Evolutionary conservation across 116 monocot genomes (phyloP), one percentile per base, ranked within the genome.

Genomic region (Iris pallida): DNA sequence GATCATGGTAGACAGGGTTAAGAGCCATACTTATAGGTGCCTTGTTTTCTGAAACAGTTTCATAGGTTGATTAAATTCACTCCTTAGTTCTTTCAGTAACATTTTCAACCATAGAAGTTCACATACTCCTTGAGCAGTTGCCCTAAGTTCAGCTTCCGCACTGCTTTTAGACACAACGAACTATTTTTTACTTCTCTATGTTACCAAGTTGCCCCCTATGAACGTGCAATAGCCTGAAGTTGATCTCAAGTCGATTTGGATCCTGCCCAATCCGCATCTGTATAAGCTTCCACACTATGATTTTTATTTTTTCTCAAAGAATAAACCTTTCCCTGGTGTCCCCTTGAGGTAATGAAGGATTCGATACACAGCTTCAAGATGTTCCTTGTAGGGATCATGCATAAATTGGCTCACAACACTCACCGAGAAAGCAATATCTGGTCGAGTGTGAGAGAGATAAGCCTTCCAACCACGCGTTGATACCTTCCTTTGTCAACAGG

Each of bases 1-100:
- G 57, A 57, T 57, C 57, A 57, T 57, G 57, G 17, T 57, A 6
- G 57, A 57, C 57, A 11, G 57, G 57, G n/a, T 57, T 57, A 6
- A 11, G 57, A 14, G 16, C 16, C 14, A 57, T 5, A 14, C 17
- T 57, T 16, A 18, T 18, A 7, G 57, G 6, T 57, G 17, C 57
- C 57, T 57, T 57, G 57, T 57, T 57, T 1, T 57, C 57, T 16
- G 14, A 57, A 16, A 57, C 17, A 57, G 17, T 18, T 18, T 57
- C 17, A 57, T 16, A 0, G 57, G 57, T 7, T 16, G 57, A 57
- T 18, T 57, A 51, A 51, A 51, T 13, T 51, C 49, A 7, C 49
- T 51, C 13, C 49, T 51, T 51, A 51, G 49, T 13, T 51, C 13
- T 13, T 51, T 51, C 49, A 4, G 0, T 13, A 51, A 51, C 49